phyloP scores from a whole-genome alignment of 345 rosid species.

The Acer negundo region DNA sequence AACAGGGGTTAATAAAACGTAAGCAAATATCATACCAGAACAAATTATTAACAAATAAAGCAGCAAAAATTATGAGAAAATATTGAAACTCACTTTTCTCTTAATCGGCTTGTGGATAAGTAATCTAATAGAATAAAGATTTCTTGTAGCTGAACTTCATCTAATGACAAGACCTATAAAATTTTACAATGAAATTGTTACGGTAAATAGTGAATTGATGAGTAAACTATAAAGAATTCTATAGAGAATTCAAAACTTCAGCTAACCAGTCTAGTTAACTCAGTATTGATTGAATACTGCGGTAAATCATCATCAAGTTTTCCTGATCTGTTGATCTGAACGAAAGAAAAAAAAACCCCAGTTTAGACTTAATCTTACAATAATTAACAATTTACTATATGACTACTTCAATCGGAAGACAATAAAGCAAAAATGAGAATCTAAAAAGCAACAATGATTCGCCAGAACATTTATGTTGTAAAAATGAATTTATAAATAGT shows the following conservation, averaged over 20 bases:
- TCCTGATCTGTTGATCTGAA: slow-evolving; percentile 77
- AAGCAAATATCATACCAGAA: neutral
- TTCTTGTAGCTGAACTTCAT: slow-evolving; percentile 77
- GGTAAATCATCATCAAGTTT: slow-evolving; percentile 68
- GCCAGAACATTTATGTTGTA: neutral
- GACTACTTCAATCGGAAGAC: neutral
- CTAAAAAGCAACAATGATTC: neutral
- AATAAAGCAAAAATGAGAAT: neutral
- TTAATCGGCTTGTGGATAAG: slow-evolving; percentile 61
- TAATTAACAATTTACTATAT: neutral
- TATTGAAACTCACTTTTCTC: slow-evolving; percentile 69
- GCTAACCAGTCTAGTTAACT: slow-evolving; percentile 70
- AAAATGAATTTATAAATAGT: neutral
- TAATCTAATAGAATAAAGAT: slow-evolving; percentile 70
- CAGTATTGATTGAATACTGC: slow-evolving; percentile 73
- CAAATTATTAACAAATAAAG: neutral
- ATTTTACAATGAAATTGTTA: slow-evolving; percentile 12
- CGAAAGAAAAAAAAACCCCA: neutral
- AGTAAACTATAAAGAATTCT: neutral
- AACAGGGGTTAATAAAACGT: neutral
- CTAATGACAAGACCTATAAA: slow-evolving; percentile 57
- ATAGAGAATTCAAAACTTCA: neutral
- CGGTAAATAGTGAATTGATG: neutral
- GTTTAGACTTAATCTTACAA: neutral
- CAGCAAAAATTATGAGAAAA: slow-evolving; percentile 11